Percentiles rank a stretch among this genome's conserved stretches.
These are phyloP conservation scores for Zygosaccharomyces sapae DNA, from an alignment of 1,139 yeast species.

Conservation along the genomic window DNA sequence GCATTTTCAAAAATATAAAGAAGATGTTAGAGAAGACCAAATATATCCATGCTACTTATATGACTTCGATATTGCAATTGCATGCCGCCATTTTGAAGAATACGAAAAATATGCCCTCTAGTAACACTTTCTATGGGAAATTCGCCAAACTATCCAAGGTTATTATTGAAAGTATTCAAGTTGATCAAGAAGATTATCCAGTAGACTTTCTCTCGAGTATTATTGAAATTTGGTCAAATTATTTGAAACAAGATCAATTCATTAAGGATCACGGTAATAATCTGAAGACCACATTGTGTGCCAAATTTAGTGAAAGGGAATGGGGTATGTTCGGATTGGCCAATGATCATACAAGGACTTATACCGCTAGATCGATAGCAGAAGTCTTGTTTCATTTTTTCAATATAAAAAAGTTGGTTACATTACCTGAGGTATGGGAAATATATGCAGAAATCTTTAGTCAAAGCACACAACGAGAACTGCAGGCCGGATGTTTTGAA, in stretches of 20 bases:
- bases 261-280: constrained; percentile 23
- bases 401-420: constrained; percentile 16
- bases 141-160: constrained; percentile 27
- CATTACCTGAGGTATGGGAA: constrained; percentile 25
- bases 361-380: constrained; percentile 36
- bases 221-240: constrained; percentile 25
- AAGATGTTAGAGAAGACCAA: constrained; percentile 30
- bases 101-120: constrained; percentile 14
- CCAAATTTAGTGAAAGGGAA: constrained; percentile 26
- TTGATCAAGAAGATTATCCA: constrained; percentile 27
- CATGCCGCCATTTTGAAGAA: constrained; percentile 27
- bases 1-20: constrained; percentile 35
- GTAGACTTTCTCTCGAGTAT: constrained; percentile 24
- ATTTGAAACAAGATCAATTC: constrained; percentile 24
- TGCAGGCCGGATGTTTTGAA: constrained; percentile 35
- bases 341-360: constrained; percentile 33
- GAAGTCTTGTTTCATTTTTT: constrained; percentile 33
- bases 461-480: constrained; percentile 26
- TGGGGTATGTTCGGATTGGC: constrained; percentile 30
- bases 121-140: constrained; percentile 20
- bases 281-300: constrained; percentile 17
- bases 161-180: constrained; percentile 22
- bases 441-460: constrained; percentile 34
- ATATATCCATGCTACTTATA: constrained; percentile 30
- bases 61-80: constrained; percentile 26